Base-by-base conservation (phyloP, 2,329 filamentous ascomycete species). In the Macrophomina tecta region DNA sequence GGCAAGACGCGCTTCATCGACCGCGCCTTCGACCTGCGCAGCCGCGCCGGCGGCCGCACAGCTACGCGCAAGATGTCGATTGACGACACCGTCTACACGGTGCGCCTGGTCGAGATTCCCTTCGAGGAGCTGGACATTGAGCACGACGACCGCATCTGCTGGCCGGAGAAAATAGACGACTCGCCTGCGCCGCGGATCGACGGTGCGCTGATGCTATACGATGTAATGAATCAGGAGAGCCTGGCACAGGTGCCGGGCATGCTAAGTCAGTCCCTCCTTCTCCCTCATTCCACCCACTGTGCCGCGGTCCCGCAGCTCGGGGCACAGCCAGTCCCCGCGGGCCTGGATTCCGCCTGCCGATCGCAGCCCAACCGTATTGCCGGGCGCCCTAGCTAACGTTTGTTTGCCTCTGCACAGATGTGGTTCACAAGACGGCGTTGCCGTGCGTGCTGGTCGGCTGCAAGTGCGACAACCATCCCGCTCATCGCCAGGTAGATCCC, bases 371-470 rank as follows among this genome's bases (percentile, higher is more conserved):
- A 60, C 45, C 64, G 32, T 42, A 12, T 30, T 30, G 53, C 49
- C 40, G 64, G 53, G 46, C 64, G 42, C 34, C 64, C 32, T 32
- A 18, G 53, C 67, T 49, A 30, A 64, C 68, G 65, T 48, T 67
- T 66, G 72, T 18, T 45, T 45, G 55, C 55, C 23, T 48, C 71
- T 58, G 72, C 71, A 73, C 77, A 96, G 93, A 88, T 80, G 89
- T 90, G 49, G 84, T 97, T 62, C 86, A 88, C 67, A 90, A 90
- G 72, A 89, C 90, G 18, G 85, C 86, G 30, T 80, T 97, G 46
- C 93, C 94, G 8, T 91, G 90, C 64, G 85, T 94, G 69, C 86
- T 97, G 49, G 91, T 96, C 62, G 92, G 93, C 65, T 94, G 90
- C 78, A 97, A 97, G 83, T 97, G 92, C 82, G 94, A 97, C 77